Evolutionary conservation across 306 rosid species (phyloP).

Genomic region (Prosopis cineraria): DNA sequence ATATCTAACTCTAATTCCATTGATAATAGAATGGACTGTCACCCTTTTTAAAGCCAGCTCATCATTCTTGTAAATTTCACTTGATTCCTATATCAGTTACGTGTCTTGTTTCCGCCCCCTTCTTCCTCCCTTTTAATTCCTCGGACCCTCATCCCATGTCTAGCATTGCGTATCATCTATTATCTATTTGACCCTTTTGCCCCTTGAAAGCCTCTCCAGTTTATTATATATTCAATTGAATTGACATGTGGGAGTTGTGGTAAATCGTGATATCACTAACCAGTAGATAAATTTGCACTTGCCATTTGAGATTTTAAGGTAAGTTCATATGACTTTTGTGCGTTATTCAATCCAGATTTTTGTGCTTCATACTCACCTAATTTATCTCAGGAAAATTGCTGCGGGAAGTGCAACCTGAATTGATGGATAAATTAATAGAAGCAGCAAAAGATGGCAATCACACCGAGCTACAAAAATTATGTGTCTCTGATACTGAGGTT

Average conservation of each 20-base stretch:
- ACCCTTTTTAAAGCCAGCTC: neutral
- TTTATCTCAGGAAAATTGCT: constrained; percentile 68
- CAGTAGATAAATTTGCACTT: neutral
- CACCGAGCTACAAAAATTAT: constrained; percentile 60
- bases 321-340: constrained; percentile 26
- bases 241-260: neutral
- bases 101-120: neutral
- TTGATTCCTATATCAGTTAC: neutral
- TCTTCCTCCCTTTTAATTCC: neutral
- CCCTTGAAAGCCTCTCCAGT: neutral
- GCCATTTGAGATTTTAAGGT: constrained; percentile 8
- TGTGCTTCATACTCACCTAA: constrained; percentile 29
- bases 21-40: neutral
- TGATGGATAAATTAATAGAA: constrained; percentile 75
- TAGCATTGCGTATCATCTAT: neutral
- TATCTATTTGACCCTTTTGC: neutral
- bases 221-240: constrained; percentile 11
- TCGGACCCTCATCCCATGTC: neutral
- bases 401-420: constrained; percentile 70
- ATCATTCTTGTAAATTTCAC: neutral
- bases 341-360: constrained; percentile 29
- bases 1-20: neutral
- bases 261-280: constrained; percentile 1
- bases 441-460: constrained; percentile 76
- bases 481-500: constrained; percentile 39